A percentile compares a stretch with the other conserved stretches of the same genome.
phyloP scores from a whole-genome alignment of 2,329 filamentous ascomycete species.

The Leptoxyphium fumago region DNA sequence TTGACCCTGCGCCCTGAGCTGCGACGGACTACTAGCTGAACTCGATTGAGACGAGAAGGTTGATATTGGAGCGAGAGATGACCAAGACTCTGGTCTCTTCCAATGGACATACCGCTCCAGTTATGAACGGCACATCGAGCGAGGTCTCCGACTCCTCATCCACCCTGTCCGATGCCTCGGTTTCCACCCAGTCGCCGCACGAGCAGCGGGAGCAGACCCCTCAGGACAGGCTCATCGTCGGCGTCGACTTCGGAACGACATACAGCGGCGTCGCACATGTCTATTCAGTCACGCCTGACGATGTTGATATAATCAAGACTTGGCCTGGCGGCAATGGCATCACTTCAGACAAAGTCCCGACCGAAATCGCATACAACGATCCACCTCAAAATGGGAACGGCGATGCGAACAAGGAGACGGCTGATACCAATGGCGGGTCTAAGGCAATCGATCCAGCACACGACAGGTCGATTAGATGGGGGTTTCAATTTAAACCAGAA shows the following conservation, averaged over 20 bases:
- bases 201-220: not conserved
- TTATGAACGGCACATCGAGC: not conserved
- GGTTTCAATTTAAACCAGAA: constrained; percentile 68
- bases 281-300: constrained; percentile 46
- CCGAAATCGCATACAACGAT: constrained; percentile 54
- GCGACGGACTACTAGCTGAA: not conserved
- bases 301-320: constrained; percentile 68
- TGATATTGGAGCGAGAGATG: not conserved
- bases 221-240: constrained; percentile 54
- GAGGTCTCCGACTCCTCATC: not conserved
- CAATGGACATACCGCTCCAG: not conserved
- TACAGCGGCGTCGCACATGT: constrained; percentile 53
- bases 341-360: constrained; percentile 77
- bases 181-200: not conserved
- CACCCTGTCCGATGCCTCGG: constrained; percentile 1
- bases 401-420: constrained; percentile 25
- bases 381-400: constrained; percentile 11
- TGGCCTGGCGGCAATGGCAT: constrained; percentile 77
- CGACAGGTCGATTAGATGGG: constrained; percentile 45
- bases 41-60: too few relatives aligned
- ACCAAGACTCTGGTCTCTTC: not conserved
- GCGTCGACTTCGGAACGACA: constrained; percentile 73
- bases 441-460: constrained; percentile 3
- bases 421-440: constrained; percentile 2
- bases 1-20: not conserved